Evolutionary conservation across 306 rosid genomes (phyloP).

Genomic region (Cucumis cinereus): DNA sequence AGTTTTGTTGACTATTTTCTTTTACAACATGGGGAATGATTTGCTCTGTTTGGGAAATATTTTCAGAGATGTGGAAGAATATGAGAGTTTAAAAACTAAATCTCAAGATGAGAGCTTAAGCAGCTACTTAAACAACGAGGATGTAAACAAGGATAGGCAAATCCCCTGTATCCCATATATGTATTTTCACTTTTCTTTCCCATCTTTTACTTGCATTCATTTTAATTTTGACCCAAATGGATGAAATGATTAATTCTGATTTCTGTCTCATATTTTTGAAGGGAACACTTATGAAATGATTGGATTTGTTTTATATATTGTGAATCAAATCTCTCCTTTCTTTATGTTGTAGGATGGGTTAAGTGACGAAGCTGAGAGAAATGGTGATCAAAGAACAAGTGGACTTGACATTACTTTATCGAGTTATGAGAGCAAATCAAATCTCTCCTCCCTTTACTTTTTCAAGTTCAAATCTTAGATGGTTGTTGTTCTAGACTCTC

Average conservation of each 20-base stretch:
- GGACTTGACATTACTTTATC: conserved; percentile 84
- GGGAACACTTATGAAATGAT: not conserved
- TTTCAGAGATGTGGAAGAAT: conserved; percentile 61
- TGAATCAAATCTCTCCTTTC: not conserved
- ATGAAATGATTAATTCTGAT: not conserved
- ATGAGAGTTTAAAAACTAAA: conserved; percentile 37
- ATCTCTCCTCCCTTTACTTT: too few relatives aligned
- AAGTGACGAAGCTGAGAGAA: conserved; percentile 24
- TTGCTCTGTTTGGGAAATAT: conserved; percentile 12
- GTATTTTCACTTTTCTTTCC: not conserved
- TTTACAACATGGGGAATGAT: conserved; percentile 14
- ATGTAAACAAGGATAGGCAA: conserved; percentile 12
- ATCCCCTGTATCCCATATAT: conserved; percentile 9
- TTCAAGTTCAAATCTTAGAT: too few relatives aligned
- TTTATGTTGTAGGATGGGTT: conserved; percentile 40
- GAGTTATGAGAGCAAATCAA: conserved; percentile 56
- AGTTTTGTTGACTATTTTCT: not conserved
- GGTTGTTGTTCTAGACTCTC: too few relatives aligned
- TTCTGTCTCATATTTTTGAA: not conserved
- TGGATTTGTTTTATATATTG: not conserved
- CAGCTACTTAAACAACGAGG: conserved; percentile 52
- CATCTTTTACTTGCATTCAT: not conserved
- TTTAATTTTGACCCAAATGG: not conserved
- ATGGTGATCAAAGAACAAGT: conserved; percentile 48
- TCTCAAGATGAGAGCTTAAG: conserved; percentile 48